These are phyloP conservation scores for Ogataea philodendri DNA, from an alignment of 805 yeast genomes.

Conservation along the genomic window DNA sequence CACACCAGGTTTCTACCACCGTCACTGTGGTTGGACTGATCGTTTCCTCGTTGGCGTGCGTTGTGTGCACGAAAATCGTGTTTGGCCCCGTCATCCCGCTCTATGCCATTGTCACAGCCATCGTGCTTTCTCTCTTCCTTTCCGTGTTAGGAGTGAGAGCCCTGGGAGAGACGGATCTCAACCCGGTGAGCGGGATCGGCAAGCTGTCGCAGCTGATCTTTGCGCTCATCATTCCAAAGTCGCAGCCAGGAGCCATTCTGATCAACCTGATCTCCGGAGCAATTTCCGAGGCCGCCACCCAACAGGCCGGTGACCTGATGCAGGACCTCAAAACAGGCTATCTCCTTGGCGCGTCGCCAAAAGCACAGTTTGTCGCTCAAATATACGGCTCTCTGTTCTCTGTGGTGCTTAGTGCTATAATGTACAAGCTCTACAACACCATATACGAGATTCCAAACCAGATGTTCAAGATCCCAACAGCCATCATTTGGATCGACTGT, in stretches of 20 bases:
- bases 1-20: slow-evolving; percentile 48
- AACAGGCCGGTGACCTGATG: slow-evolving; percentile 97
- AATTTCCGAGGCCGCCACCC: slow-evolving; percentile 97
- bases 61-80: slow-evolving; percentile 58
- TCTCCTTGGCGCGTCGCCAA: slow-evolving; percentile 85
- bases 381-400: slow-evolving; percentile 86
- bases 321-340: slow-evolving; percentile 96
- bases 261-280: slow-evolving; percentile 94
- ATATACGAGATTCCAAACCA: slow-evolving; percentile 85
- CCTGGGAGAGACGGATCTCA: slow-evolving; percentile 92
- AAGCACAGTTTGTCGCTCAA: slow-evolving; percentile 89
- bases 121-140: slow-evolving; percentile 70
- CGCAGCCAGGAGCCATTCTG: slow-evolving; percentile 76
- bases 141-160: slow-evolving; percentile 91
- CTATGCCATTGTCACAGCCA: slow-evolving; percentile 65
- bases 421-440: slow-evolving; percentile 77
- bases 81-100: slow-evolving; percentile 74
- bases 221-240: slow-evolving; percentile 72
- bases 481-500: slow-evolving; percentile 95
- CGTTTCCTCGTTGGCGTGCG: slow-evolving; percentile 64
- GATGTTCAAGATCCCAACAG: slow-evolving; percentile 87
- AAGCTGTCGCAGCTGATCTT: slow-evolving; percentile 87
- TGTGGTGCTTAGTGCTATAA: slow-evolving; percentile 69
- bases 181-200: slow-evolving; percentile 96
- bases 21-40: slow-evolving; percentile 60